These are phyloP conservation scores for Scedosporium apiospermum DNA, from an alignment of 2,329 filamentous ascomycete genomes.

Conservation along the genomic window DNA sequence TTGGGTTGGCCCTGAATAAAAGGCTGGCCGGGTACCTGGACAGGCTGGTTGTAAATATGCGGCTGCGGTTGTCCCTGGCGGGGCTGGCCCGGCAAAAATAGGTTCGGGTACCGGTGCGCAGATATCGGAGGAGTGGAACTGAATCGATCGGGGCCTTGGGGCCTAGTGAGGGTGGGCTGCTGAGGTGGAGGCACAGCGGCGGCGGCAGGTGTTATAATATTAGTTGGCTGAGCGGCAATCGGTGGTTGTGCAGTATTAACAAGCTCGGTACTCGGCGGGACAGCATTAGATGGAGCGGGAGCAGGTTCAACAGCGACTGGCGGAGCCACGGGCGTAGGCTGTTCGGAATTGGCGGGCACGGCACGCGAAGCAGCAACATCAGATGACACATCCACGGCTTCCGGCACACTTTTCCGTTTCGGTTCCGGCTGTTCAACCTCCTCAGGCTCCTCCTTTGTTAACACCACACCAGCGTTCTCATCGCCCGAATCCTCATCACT, in stretches of 20 bases:
- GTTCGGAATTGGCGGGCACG: background rate
- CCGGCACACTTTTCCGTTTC: background rate
- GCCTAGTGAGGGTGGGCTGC: background rate
- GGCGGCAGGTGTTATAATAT: background rate
- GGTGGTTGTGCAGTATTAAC: background rate
- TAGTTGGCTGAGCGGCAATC: background rate
- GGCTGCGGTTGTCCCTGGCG: conserved; percentile 10
- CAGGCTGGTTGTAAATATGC: background rate
- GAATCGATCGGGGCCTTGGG: background rate
- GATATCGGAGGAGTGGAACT: conserved; percentile 31
- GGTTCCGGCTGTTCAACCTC: background rate
- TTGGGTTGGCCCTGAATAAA: background rate
- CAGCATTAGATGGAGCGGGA: background rate
- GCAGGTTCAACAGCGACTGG: background rate
- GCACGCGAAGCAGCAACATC: background rate
- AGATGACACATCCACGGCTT: background rate
- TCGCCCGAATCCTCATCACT: background rate
- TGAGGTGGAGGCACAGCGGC: background rate
- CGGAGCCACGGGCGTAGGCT: background rate
- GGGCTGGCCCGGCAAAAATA: conserved; percentile 25
- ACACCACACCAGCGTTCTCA: background rate
- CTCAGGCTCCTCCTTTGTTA: background rate
- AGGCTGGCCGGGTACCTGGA: background rate
- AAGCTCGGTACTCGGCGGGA: background rate
- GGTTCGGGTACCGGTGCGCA: conserved; percentile 37